These are phyloP conservation scores for Lizonia empirigonia DNA, from an alignment of 2,329 filamentous ascomycete species.

Conservation along the genomic window DNA sequence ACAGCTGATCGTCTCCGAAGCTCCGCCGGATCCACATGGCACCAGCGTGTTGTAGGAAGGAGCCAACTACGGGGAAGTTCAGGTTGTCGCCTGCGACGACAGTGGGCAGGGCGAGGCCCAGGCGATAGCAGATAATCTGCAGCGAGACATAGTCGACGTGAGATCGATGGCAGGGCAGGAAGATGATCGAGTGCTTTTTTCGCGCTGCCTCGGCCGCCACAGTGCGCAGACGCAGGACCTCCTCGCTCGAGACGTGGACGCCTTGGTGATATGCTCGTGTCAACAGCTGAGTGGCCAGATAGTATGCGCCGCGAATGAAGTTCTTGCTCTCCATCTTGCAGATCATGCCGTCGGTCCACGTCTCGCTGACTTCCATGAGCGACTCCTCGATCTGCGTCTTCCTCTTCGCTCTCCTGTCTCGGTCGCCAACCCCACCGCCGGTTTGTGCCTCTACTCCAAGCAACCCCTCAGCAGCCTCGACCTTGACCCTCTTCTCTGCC, in stretches of 20 bases:
- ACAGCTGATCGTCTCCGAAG: constrained; percentile 90
- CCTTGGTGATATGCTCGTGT: constrained; percentile 95
- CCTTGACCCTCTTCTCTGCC: constrained; percentile 72
- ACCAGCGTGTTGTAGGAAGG: constrained; percentile 90
- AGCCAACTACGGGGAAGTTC: constrained; percentile 88
- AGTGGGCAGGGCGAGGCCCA: constrained; percentile 86
- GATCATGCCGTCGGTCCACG: constrained; percentile 93
- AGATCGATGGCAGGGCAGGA: constrained; percentile 90
- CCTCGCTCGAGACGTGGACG: constrained; percentile 94
- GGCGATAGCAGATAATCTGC: constrained; percentile 91
- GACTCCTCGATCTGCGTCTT: constrained; percentile 74
- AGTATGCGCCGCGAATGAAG: constrained; percentile 93
- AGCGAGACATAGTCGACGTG: constrained; percentile 96
- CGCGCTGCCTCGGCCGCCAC: constrained; percentile 82
- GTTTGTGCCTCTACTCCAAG: constrained; percentile 29
- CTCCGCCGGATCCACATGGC: constrained; percentile 95
- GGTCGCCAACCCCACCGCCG: constrained; percentile 48
- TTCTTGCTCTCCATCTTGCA: constrained; percentile 97
- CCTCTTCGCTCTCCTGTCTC: constrained; percentile 62
- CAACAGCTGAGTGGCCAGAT: constrained; percentile 82
- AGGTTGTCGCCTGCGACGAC: constrained; percentile 96
- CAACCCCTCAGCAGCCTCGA: constrained; percentile 78
- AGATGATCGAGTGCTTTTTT: constrained; percentile 94
- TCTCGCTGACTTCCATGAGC: constrained; percentile 80
- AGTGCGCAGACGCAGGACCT: constrained; percentile 79